These are phyloP conservation scores for Fusarium acutatum DNA, from an alignment of 2,329 filamentous ascomycete genomes.

Conservation along the genomic window DNA sequence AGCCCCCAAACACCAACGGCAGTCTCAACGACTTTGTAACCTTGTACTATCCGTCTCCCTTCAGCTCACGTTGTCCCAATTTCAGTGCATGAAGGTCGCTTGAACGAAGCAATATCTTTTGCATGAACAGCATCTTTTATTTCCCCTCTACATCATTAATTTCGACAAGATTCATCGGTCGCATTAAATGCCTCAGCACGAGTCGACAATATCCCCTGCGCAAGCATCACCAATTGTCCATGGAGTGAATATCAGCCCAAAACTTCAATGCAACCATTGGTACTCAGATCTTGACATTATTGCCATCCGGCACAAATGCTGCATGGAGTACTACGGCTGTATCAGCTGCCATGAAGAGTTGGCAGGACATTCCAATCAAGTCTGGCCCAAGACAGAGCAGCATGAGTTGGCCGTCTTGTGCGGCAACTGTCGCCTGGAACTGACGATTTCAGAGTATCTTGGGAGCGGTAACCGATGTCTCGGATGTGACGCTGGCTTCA, in stretches of 20 bases:
- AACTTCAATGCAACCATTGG: constrained; percentile 11
- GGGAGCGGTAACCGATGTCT: not conserved
- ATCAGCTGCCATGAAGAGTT: constrained; percentile 17
- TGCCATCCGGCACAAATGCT: constrained; percentile 15
- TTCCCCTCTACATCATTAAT: not conserved
- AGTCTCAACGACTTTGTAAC: too few relatives aligned
- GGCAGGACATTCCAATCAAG: not conserved
- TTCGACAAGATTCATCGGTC: fast-evolving
- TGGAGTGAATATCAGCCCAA: not conserved
- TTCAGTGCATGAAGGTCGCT: not conserved
- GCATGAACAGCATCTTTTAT: fast-evolving
- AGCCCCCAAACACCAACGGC: fast-evolving
- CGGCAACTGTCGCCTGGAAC: not conserved
- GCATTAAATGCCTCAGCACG: constrained; percentile 3
- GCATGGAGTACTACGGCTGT: constrained; percentile 13
- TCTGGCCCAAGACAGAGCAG: constrained; percentile 3
- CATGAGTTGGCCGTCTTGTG: constrained; percentile 8
- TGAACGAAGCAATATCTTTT: not conserved
- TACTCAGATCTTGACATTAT: constrained; percentile 13
- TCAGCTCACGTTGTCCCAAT: too few relatives aligned
- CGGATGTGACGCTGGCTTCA: constrained; percentile 4
- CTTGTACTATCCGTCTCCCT: not conserved
- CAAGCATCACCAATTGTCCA: not conserved
- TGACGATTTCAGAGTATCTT: constrained; percentile 1
- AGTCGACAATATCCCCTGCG: fast-evolving